A percentile compares a stretch with the other conserved stretches of the same genome.
These are phyloP conservation scores for Rhodotorula kratochvilovae DNA, from an alignment of 768 basidiomycete species.

Conservation along the genomic window DNA sequence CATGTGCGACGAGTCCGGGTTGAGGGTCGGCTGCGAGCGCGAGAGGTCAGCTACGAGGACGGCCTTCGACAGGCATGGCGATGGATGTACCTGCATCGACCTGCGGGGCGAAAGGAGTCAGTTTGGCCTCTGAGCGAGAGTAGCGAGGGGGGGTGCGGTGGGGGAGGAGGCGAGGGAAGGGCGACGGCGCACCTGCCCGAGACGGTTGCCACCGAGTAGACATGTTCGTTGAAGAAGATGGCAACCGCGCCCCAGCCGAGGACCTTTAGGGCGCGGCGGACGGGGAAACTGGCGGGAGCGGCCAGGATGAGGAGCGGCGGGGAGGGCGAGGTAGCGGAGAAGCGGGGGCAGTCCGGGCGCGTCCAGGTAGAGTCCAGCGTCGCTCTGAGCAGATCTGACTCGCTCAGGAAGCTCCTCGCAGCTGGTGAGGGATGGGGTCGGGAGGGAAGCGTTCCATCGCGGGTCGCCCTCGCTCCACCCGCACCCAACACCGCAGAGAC, in stretches of 20 bases:
- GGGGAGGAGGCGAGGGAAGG: background rate
- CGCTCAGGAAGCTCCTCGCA: too few relatives aligned
- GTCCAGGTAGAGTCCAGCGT: background rate
- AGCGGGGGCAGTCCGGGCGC: background rate
- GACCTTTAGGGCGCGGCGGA: slow-evolving; percentile 17
- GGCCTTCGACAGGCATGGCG: too few relatives aligned
- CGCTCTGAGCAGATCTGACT: too few relatives aligned
- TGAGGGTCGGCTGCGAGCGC: slow-evolving; percentile 40
- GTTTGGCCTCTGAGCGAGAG: too few relatives aligned
- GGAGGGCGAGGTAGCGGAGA: background rate
- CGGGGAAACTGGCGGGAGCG: background rate
- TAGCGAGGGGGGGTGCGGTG: too few relatives aligned
- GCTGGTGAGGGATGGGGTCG: too few relatives aligned
- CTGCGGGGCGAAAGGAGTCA: slow-evolving; percentile 1
- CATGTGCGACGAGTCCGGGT: slow-evolving; percentile 41
- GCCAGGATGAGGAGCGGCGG: slow-evolving; percentile 1
- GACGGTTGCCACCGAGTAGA: slow-evolving; percentile 35
- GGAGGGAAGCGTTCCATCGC: too few relatives aligned
- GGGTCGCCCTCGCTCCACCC: background rate
- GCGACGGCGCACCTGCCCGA: slow-evolving; percentile 34
- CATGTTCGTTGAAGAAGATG: slow-evolving; percentile 39
- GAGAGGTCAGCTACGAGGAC: background rate
- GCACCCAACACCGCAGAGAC: background rate
- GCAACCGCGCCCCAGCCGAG: slow-evolving; percentile 41
- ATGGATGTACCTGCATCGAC: slow-evolving; percentile 42